Evolutionary conservation across 2,329 filamentous ascomycete species (phyloP).

Genomic region (Phyllosticta capitalensis): DNA sequence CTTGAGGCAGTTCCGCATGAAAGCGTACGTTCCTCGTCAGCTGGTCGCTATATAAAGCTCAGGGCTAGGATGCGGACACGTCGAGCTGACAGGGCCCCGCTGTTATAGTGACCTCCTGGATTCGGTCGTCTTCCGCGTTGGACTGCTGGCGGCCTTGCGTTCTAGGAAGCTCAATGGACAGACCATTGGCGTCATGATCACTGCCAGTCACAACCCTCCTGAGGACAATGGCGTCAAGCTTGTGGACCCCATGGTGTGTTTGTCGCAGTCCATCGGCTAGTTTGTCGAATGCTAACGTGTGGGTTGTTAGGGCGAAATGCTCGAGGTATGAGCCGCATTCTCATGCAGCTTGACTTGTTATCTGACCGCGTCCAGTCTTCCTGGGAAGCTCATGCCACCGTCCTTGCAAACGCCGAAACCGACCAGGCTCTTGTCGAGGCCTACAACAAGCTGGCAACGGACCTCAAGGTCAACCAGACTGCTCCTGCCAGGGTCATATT

Average conservation of each 20-base stretch:
- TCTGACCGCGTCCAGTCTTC: slow-evolving; percentile 45
- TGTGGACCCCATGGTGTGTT: slow-evolving; percentile 73
- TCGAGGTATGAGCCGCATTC: slow-evolving; percentile 52
- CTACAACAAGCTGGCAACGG: slow-evolving; percentile 48
- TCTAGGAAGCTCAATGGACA: slow-evolving; percentile 84
- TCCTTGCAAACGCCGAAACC: slow-evolving; percentile 72
- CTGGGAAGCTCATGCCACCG: slow-evolving; percentile 85
- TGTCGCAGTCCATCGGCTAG: background rate
- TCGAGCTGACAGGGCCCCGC: slow-evolving; percentile 20
- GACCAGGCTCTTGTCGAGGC: slow-evolving; percentile 67
- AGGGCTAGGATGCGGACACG: slow-evolving; percentile 19
- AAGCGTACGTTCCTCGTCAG: slow-evolving; percentile 45
- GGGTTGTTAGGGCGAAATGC: slow-evolving; percentile 68
- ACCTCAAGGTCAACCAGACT: slow-evolving; percentile 64
- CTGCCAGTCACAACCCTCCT: slow-evolving; percentile 56
- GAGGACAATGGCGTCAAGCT: slow-evolving; percentile 63
- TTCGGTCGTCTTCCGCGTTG: slow-evolving; percentile 86
- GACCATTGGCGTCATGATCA: slow-evolving; percentile 79
- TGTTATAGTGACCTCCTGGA: slow-evolving; percentile 62
- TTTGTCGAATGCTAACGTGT: background rate
- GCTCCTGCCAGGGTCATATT: slow-evolving; percentile 70
- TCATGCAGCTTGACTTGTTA: background rate
- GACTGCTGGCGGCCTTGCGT: slow-evolving; percentile 76
- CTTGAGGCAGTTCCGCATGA: slow-evolving; percentile 53
- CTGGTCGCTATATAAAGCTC: slow-evolving; percentile 5